Conservation (phyloP, 768 basidiomycete species). For the Hericium alpestre region DNA sequence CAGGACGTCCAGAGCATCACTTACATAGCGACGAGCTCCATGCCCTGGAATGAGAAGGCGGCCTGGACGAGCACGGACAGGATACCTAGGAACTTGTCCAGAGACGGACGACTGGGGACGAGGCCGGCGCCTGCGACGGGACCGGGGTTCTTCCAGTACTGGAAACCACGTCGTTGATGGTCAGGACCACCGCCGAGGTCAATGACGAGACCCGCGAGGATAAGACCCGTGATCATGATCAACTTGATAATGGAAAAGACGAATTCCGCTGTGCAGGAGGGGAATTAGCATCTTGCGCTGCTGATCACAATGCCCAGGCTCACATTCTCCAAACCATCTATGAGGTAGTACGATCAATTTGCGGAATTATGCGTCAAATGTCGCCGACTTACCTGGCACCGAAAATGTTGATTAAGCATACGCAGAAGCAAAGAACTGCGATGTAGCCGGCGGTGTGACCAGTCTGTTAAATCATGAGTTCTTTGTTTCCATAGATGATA, state of each 20-base stretch:
- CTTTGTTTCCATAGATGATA: too few relatives aligned
- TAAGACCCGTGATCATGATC: constrained; percentile 47
- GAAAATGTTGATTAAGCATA: constrained; percentile 55
- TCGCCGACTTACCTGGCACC: constrained; percentile 68
- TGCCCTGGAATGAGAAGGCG: constrained; percentile 69
- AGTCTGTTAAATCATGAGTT: constrained; percentile 19
- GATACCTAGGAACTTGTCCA: constrained; percentile 33
- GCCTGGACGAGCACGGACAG: constrained; percentile 37
- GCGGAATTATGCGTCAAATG: background rate
- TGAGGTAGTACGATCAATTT: background rate
- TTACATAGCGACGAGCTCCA: constrained; percentile 65
- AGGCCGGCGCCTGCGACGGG: constrained; percentile 26
- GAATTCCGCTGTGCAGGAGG: constrained; percentile 39
- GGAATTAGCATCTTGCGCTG: background rate
- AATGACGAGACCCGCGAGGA: constrained; percentile 55
- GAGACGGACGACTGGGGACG: constrained; percentile 19
- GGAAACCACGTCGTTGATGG: constrained; percentile 58
- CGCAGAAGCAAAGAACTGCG: constrained; percentile 44
- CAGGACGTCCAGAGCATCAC: constrained; percentile 7
- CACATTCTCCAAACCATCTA: constrained; percentile 47
- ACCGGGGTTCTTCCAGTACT: constrained; percentile 72
- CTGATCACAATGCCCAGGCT: background rate
- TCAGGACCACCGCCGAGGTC: constrained; percentile 72
- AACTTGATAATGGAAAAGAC: constrained; percentile 56
- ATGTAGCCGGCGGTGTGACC: constrained; percentile 47